Conservation (phyloP, 345 rosid genomes). For the Hirschfeldia incana region DNA sequence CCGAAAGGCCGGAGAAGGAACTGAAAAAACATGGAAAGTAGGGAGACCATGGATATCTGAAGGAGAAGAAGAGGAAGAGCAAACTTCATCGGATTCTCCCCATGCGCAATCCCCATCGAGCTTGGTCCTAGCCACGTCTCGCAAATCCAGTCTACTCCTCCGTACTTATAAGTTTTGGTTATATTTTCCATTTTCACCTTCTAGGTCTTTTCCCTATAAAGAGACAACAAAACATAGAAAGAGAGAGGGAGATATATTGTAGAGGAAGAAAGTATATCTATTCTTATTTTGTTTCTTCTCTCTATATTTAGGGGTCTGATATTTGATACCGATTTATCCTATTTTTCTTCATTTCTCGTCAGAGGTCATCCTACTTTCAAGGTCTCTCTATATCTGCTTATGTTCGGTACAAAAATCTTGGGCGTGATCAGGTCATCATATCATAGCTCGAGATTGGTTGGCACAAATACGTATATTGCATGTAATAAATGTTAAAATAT, state of each 20-base stretch:
- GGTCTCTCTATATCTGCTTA: no score
- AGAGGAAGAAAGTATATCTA: slow-evolving; percentile 6
- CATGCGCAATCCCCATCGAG: background rate
- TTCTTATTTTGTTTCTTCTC: background rate
- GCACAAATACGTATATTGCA: no score
- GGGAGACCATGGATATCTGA: slow-evolving; percentile 37
- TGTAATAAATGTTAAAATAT: no score
- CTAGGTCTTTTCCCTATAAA: background rate
- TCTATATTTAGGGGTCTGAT: slow-evolving; percentile 24
- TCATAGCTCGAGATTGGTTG: no score
- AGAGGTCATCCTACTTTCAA: slow-evolving; percentile 10
- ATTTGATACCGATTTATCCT: slow-evolving; percentile 7
- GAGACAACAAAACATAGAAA: slow-evolving; percentile 23
- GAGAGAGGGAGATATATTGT: background rate
- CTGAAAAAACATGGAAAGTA: slow-evolving; percentile 28
- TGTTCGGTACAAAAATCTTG: no score
- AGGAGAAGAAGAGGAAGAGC: slow-evolving; percentile 36
- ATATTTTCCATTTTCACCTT: slow-evolving; percentile 30
- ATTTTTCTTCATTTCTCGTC: slow-evolving; percentile 12
- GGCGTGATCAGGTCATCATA: no score
- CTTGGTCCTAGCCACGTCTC: slow-evolving; percentile 23
- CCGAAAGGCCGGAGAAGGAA: slow-evolving; percentile 42
- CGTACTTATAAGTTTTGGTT: background rate
- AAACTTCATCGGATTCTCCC: slow-evolving; percentile 11
- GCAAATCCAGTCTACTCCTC: slow-evolving; percentile 29